These are phyloP conservation scores for Lentinula raphanica DNA, from an alignment of 768 basidiomycete genomes.

Conservation along the genomic window DNA sequence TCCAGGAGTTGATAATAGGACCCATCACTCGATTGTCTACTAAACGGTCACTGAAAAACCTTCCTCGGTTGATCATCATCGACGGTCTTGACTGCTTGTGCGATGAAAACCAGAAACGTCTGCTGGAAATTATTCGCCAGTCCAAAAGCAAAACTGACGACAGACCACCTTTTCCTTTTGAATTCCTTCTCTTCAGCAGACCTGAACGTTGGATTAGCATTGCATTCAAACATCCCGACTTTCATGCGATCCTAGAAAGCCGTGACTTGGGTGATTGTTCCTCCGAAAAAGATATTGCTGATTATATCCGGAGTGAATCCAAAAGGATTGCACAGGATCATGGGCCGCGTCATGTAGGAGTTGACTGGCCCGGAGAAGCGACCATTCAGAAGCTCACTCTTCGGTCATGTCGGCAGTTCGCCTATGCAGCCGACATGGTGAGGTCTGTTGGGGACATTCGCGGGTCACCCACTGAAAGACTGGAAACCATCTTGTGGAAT, in stretches of 20 bases:
- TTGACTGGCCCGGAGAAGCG: not conserved
- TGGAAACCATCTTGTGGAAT: not conserved
- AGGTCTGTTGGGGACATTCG: not conserved
- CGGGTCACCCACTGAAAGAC: not conserved
- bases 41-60: not conserved
- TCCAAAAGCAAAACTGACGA: constrained; percentile 15
- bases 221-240: constrained; percentile 8
- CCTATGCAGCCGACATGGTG: not conserved
- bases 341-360: not conserved
- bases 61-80: constrained; percentile 25
- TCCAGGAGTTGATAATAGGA: constrained; percentile 28
- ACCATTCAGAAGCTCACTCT: not conserved
- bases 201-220: constrained; percentile 23
- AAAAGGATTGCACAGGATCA: not conserved
- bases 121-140: constrained; percentile 22
- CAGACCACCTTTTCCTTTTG: constrained; percentile 17
- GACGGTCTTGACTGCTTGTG: constrained; percentile 29
- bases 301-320: not conserved
- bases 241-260: not conserved
- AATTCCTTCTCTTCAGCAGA: constrained; percentile 27
- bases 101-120: constrained; percentile 18
- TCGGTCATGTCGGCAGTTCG: constrained; percentile 1
- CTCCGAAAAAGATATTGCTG: not conserved
- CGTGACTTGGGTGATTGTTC: not conserved
- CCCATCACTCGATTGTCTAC: constrained; percentile 8